Base-by-base conservation (phyloP, 2,329 filamentous ascomycete genomes). In the Dactylellina drechsleri region DNA sequence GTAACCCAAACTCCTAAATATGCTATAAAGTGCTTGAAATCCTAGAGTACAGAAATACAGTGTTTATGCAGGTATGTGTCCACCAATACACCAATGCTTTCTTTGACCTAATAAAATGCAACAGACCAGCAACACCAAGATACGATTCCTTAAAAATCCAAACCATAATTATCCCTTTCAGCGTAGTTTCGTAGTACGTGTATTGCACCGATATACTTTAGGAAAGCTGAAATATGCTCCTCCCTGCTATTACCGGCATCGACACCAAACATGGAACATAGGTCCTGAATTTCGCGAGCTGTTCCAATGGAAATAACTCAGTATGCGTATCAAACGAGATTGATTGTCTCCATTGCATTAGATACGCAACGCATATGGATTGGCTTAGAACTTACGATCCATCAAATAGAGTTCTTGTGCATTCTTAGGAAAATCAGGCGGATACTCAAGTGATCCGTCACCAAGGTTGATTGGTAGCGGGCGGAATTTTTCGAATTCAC, bases 281-380 rank as follows among this genome's bases (percentile, higher is more conserved):
- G 43, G 40, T 75, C 71, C 40, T 75, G 64, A 36, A 75, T 68
- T 53, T 75, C 71, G 26, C 71, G 71, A 65, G 50, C 71, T 75
- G 40, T 36, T 8, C 2, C 2, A 7, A 36, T 36, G 10, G 31
- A 36, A 7, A 10, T 36, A 7, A 36, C 3, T 18, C 6, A 12
- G n/a, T 8, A 47, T n/a, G 13, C 13, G 23, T 47, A 18, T 47
- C 16, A 47, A 18, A 43, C 5, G 10, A 43, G 40, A 6, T n/a
- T 23, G 31, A 36, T 36, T 36, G 6, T 10, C 13, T 13, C 43
- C 5, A 47, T n/a, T 43, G n/a, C n/a, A 43, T n/a, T 12, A 43
- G n/a, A 7, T 10, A 47, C 16, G 43, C 7, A 18, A 47, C 16
- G 4, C 43, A 18, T 5, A 47, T 5, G 23, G 36, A 31, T 6